phyloP scores from a whole-genome alignment of 352 stramenopile genomes.

The Globisporangium okanoganense region DNA sequence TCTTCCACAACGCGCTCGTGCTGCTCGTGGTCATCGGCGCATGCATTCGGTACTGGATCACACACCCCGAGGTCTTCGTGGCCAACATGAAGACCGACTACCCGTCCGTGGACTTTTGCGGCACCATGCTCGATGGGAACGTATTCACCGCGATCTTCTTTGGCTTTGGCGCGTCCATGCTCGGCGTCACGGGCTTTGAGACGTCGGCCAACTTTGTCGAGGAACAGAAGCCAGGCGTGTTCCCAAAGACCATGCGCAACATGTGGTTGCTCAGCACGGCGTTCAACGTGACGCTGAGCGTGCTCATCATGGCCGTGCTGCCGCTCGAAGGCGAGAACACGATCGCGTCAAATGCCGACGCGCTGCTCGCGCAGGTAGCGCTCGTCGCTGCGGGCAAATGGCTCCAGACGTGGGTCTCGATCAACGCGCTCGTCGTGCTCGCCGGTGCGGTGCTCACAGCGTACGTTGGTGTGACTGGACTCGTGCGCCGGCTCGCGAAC shows the following conservation, averaged over 20 bases:
- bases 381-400: conserved; percentile 30
- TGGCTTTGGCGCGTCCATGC: conserved; percentile 68
- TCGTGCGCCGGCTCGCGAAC: conserved; percentile 63
- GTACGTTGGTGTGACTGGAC: conserved; percentile 73
- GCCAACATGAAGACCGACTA: conserved; percentile 58
- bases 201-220: conserved; percentile 86
- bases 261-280: conserved; percentile 68
- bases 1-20: conserved; percentile 69
- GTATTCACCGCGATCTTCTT: conserved; percentile 62
- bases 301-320: conserved; percentile 70
- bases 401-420: conserved; percentile 47
- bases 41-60: conserved; percentile 47
- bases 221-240: conserved; percentile 43
- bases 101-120: conserved; percentile 57
- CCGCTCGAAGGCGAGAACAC: conserved; percentile 46
- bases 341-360: conserved; percentile 56
- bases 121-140: conserved; percentile 35
- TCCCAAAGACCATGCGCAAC: conserved; percentile 17
- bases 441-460: conserved; percentile 77
- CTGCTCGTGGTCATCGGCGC: conserved; percentile 51
- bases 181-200: conserved; percentile 89
- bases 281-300: conserved; percentile 79
- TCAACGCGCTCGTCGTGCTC: conserved; percentile 88
- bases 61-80: conserved; percentile 45
- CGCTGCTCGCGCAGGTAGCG: conserved; percentile 67